These are phyloP conservation scores for Geotrichum histeridarum DNA, from an alignment of 1,139 yeast species.

Conservation along the genomic window DNA sequence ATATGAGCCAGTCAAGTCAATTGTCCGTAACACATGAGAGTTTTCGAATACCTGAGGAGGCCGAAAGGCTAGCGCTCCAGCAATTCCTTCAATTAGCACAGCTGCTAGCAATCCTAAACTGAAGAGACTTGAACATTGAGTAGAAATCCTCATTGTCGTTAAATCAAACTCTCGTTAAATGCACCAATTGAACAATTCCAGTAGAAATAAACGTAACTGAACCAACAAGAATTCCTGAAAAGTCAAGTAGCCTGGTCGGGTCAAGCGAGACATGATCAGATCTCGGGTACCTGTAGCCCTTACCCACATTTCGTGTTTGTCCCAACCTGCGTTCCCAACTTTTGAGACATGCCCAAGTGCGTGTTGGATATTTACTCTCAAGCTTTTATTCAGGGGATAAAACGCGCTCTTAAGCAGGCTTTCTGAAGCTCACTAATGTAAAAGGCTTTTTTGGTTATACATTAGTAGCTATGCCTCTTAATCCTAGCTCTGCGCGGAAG, in stretches of 20 bases:
- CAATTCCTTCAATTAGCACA: neutral
- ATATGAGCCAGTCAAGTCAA: conserved; percentile 66
- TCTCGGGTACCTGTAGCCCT: too few relatives aligned
- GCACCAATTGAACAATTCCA: too few relatives aligned
- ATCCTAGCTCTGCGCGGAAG: conserved; percentile 10
- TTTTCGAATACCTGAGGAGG: conserved; percentile 30
- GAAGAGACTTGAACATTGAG: neutral
- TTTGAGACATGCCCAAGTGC: too few relatives aligned
- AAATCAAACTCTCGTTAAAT: neutral
- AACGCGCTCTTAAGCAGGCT: neutral
- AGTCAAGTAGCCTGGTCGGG: too few relatives aligned
- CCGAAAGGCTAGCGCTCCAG: conserved; percentile 7
- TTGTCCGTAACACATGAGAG: conserved; percentile 30
- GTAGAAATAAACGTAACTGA: too few relatives aligned
- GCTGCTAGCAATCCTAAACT: neutral
- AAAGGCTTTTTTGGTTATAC: neutral
- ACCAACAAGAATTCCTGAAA: too few relatives aligned
- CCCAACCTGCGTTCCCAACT: too few relatives aligned
- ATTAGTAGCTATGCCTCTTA: conserved; percentile 14
- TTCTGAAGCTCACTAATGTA: neutral
- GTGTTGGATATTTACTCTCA: too few relatives aligned
- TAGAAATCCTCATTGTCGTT: neutral
- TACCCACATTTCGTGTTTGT: too few relatives aligned
- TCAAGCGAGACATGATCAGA: too few relatives aligned
- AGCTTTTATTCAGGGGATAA: neutral